These are phyloP conservation scores for Agrocybe chaxingu DNA, from an alignment of 768 basidiomycete genomes.

Conservation along the genomic window DNA sequence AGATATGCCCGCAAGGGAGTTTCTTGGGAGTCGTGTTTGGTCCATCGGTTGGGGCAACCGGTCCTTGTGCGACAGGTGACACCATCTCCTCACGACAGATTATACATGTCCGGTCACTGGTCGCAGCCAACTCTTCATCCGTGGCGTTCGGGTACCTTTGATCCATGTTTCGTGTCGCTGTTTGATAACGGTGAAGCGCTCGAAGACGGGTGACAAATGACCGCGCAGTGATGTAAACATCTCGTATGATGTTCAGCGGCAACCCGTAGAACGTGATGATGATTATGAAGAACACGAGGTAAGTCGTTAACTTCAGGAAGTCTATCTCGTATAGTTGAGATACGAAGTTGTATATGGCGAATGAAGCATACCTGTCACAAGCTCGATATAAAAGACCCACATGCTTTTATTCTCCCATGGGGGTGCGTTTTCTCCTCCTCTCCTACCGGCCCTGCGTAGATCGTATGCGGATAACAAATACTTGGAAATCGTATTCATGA, in stretches of 20 bases:
- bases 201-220: conserved; percentile 87
- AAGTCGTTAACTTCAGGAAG: conserved; percentile 89
- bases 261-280: conserved; percentile 94
- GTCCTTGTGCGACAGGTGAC: conserved; percentile 29
- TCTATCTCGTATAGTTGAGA: conserved; percentile 45
- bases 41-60: conserved; percentile 46
- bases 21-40: conserved; percentile 97
- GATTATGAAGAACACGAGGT: conserved; percentile 89
- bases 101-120: conserved; percentile 92
- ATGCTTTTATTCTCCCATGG: conserved; percentile 99
- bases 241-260: conserved; percentile 94
- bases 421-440: conserved; percentile 82
- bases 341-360: conserved; percentile 1
- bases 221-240: conserved; percentile 93
- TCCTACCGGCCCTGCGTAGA: conserved; percentile 67
- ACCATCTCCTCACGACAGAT: conserved; percentile 98
- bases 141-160: conserved; percentile 92
- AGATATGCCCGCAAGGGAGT: conserved; percentile 94
- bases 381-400: conserved; percentile 93
- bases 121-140: conserved; percentile 72
- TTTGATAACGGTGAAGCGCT: conserved; percentile 88
- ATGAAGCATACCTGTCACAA: conserved; percentile 66
- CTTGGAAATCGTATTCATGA: conserved; percentile 74
- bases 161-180: conserved; percentile 96
- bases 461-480: conserved; percentile 83